A percentile compares a stretch with the other conserved stretches of the same genome.
Conservation (phyloP, 192 early-diverging fungal species). For the Backusella luteola region DNA sequence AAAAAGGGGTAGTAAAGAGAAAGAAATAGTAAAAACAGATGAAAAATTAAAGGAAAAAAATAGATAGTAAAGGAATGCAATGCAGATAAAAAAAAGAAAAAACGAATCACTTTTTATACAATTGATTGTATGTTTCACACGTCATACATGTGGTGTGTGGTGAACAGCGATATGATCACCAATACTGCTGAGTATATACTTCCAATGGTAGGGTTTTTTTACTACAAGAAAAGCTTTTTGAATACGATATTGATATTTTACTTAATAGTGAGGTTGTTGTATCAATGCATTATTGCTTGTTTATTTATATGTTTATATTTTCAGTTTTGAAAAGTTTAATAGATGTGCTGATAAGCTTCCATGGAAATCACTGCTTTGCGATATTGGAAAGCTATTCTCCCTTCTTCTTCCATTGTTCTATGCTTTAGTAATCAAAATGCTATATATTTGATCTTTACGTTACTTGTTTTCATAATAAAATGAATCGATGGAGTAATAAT, state of each 20-base stretch:
- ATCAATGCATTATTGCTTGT: neutral
- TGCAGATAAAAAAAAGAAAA: neutral
- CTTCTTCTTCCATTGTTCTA: neutral
- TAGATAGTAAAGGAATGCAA: neutral
- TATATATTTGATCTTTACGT: neutral
- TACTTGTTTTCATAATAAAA: neutral
- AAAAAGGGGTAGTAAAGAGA: neutral
- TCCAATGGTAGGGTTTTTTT: neutral
- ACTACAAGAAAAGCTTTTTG: neutral
- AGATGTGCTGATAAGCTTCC: neutral
- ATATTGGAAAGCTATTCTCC: neutral
- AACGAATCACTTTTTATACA: neutral
- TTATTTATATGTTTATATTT: neutral
- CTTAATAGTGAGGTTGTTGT: no score
- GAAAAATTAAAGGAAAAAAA: neutral
- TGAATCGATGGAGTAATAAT: neutral
- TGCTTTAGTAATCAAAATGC: neutral
- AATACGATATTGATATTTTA: neutral
- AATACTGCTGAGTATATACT: neutral
- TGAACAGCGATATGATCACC: neutral
- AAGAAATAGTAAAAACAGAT: neutral
- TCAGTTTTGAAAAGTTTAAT: neutral
- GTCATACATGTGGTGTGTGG: neutral
- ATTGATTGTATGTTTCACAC: neutral
- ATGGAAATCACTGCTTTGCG: neutral